A percentile compares a stretch with the other conserved stretches of the same genome.
Evolutionary conservation across 139 green algal genomes (phyloP).

Genomic region (Yamagishiella unicocca): DNA sequence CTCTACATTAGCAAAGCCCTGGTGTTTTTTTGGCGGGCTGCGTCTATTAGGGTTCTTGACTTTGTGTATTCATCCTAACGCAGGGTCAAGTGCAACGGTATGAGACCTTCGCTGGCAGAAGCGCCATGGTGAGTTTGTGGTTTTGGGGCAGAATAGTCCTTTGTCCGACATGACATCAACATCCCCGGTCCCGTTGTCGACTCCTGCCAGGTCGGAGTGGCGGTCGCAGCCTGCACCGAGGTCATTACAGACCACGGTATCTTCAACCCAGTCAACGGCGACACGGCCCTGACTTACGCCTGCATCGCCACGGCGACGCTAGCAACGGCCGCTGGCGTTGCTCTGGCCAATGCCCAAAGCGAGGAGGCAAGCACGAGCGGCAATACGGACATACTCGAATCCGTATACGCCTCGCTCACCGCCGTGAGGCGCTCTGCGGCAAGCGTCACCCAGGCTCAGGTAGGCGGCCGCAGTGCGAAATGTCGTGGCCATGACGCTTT

Average conservation of each 20-base stretch:
- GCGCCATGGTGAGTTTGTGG: slow-evolving; percentile 24
- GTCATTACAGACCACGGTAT: slow-evolving; percentile 5
- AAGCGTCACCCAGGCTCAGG: slow-evolving; percentile 22
- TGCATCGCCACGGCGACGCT: background rate
- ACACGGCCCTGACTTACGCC: background rate
- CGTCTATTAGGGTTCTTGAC: background rate
- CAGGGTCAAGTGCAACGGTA: slow-evolving; percentile 26
- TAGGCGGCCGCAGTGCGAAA: background rate
- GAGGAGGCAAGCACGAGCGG: no score
- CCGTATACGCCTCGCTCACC: slow-evolving; percentile 27
- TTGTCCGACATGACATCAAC: background rate
- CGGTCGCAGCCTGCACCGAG: background rate
- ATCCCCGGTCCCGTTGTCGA: background rate
- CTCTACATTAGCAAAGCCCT: no score
- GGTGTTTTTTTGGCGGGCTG: background rate
- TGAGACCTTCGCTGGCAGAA: slow-evolving; percentile 28
- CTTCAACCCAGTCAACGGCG: background rate
- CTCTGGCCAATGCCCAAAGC: background rate
- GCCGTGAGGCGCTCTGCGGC: slow-evolving; percentile 36
- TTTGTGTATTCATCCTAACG: background rate
- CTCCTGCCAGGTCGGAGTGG: slow-evolving; percentile 2
- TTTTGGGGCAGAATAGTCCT: background rate
- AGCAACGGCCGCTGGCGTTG: background rate
- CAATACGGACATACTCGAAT: slow-evolving; percentile 2
- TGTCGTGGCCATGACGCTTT: no score